Percentiles rank a stretch among this genome's conserved stretches.
phyloP scores from a whole-genome alignment of 495 filamentous ascomycete species.

The Penicillium herquei region DNA sequence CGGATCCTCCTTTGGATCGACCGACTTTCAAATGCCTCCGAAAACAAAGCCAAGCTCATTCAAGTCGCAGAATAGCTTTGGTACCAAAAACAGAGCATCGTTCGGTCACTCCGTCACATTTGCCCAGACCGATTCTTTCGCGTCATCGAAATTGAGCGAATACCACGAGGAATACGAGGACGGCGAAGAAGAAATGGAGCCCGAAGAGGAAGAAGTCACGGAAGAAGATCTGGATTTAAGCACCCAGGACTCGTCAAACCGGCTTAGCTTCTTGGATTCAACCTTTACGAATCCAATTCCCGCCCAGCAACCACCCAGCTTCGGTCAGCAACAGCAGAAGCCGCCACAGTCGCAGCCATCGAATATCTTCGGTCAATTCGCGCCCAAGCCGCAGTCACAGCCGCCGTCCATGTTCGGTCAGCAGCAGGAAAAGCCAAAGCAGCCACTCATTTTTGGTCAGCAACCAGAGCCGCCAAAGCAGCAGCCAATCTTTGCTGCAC shows the following conservation, averaged over 20 bases:
- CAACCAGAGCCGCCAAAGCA: neutral
- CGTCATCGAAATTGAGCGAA: slow-evolving; percentile 33
- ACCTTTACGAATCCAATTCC: slow-evolving; percentile 26
- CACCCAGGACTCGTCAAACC: slow-evolving; percentile 14
- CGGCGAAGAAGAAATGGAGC: slow-evolving; percentile 32
- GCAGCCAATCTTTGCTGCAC: neutral
- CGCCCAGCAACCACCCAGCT: slow-evolving; percentile 10
- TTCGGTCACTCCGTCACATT: slow-evolving; percentile 39
- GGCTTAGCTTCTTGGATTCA: slow-evolving; percentile 37
- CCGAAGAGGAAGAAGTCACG: slow-evolving; percentile 23
- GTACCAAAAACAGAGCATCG: slow-evolving; percentile 17
- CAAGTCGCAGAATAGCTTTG: slow-evolving; percentile 32
- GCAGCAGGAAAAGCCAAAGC: too few species aligned
- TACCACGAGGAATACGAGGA: slow-evolving; percentile 35
- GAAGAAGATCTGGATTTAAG: slow-evolving; percentile 27
- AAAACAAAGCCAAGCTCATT: slow-evolving; percentile 25
- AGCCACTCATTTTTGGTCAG: slow-evolving; percentile 3
- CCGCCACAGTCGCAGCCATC: neutral
- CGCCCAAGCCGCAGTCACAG: neutral
- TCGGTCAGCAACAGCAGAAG: neutral
- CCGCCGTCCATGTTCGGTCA: neutral
- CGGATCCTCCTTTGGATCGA: slow-evolving; percentile 41
- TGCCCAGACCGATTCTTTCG: slow-evolving; percentile 28
- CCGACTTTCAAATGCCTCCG: slow-evolving; percentile 34
- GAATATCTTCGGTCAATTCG: neutral